Conservation (phyloP, 2,329 filamentous ascomycete species). For the Ciborinia camelliae region DNA sequence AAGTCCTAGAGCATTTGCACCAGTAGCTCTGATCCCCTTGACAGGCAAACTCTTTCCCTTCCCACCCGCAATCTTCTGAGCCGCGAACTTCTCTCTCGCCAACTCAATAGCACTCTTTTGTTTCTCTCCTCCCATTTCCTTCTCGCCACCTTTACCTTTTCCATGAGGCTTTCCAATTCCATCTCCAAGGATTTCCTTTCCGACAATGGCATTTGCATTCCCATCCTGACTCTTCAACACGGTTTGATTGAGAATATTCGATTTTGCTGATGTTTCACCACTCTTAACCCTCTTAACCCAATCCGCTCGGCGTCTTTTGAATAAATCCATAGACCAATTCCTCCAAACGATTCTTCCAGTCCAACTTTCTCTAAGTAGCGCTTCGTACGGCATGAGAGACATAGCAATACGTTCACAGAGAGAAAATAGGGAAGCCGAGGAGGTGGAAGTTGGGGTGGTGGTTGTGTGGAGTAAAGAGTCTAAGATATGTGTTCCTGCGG, state of each 20-base stretch:
- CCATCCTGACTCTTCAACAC: conserved; percentile 15
- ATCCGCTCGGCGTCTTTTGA: conserved; percentile 58
- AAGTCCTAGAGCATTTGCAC: conserved; percentile 13
- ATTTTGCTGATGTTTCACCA: neutral
- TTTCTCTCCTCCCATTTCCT: conserved; percentile 19
- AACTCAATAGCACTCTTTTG: conserved; percentile 35
- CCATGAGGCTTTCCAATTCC: conserved; percentile 11
- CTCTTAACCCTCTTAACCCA: conserved; percentile 56
- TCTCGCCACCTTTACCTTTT: conserved; percentile 19
- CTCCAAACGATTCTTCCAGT: conserved; percentile 67
- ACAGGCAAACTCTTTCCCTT: conserved; percentile 15
- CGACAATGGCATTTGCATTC: conserved; percentile 8
- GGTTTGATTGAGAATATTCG: neutral
- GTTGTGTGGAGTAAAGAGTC: conserved; percentile 56
- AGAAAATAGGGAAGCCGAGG: conserved; percentile 49
- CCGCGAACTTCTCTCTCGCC: conserved; percentile 35
- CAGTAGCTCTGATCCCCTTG: conserved; percentile 22
- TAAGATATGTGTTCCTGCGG: conserved; percentile 63
- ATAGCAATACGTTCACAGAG: conserved; percentile 65
- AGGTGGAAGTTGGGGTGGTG: conserved; percentile 21
- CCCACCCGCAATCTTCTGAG: conserved; percentile 26
- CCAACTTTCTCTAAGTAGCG: conserved; percentile 58
- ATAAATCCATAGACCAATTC: conserved; percentile 72
- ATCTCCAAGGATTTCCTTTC: conserved; percentile 3
- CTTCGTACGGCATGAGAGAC: conserved; percentile 58